Conservation (phyloP, 805 yeast genomes). For the Teunomyces cretensis region DNA sequence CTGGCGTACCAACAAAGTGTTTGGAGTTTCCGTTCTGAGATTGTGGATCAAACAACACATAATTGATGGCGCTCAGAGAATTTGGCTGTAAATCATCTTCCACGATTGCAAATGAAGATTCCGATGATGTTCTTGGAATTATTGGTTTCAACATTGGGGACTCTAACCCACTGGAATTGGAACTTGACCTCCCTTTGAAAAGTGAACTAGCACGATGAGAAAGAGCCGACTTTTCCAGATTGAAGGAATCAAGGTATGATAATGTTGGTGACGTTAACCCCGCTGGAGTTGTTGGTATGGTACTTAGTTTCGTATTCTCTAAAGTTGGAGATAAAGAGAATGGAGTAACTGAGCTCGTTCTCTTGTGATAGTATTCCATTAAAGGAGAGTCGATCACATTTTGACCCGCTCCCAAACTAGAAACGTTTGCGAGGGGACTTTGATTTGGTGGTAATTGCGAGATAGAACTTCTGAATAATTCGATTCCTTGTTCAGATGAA, state of each 20-base stretch:
- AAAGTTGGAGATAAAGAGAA: conserved; percentile 43
- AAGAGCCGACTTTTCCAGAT: conserved; percentile 5
- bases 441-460: conserved; percentile 15
- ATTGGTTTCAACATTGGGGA: conserved; percentile 52
- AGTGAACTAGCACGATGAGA: conserved; percentile 9
- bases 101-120: conserved; percentile 54
- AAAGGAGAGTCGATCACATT: conserved; percentile 23
- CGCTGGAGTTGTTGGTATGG: conserved; percentile 7
- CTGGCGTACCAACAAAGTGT: conserved; percentile 95
- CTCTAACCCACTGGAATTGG: conserved; percentile 42
- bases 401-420: conserved; percentile 9
- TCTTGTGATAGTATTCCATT: conserved; percentile 26
- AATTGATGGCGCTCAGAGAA: conserved; percentile 29
- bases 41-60: conserved; percentile 75
- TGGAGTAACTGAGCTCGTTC: conserved; percentile 45
- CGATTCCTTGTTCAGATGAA: conserved; percentile 42
- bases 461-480: conserved; percentile 33
- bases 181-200: conserved; percentile 20
- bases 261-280: conserved; percentile 14
- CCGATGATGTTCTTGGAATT: conserved; percentile 51
- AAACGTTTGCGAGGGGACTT: conserved; percentile 24
- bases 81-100: conserved; percentile 48
- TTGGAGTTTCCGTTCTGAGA: conserved; percentile 44
- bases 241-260: conserved; percentile 12
- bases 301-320: conserved; percentile 23